Conservation (phyloP, 306 rosid genomes). For the Lathyrus oleraceus region DNA sequence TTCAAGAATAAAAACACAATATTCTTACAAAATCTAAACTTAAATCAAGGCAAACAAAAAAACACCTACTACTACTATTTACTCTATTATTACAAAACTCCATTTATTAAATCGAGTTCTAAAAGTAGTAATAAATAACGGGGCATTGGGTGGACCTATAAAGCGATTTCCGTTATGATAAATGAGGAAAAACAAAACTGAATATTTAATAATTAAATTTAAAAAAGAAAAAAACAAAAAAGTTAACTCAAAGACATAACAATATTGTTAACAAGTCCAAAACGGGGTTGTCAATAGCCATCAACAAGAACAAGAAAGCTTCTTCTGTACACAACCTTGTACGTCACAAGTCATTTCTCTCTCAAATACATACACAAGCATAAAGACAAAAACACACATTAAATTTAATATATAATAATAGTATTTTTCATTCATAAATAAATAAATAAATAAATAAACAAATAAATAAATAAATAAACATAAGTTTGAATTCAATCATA, state of each 20-base stretch:
- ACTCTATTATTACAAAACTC: no score
- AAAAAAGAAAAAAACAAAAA: neutral
- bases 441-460: neutral
- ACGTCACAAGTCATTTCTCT: conserved; percentile 41
- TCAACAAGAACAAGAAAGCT: conserved; percentile 27
- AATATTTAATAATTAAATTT: neutral
- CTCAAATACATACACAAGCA: conserved; percentile 23
- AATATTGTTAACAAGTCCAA: conserved; percentile 40
- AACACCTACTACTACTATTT: no score
- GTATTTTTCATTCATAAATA: neutral
- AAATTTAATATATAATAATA: neutral
- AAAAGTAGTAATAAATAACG: neutral
- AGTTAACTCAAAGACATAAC: neutral
- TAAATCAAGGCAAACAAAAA: no score
- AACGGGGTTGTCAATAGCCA: conserved; percentile 48
- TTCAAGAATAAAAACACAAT: no score
- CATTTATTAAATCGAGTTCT: neutral
- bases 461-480: neutral
- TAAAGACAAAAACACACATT: conserved; percentile 26
- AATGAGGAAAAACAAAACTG: conserved; percentile 8
- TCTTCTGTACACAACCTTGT: conserved; percentile 26
- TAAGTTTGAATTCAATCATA: no score
- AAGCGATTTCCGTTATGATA: neutral
- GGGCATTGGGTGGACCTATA: neutral
- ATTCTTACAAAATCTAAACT: no score